A percentile compares a stretch with the other conserved stretches of the same genome.
Conservation (phyloP, 495 filamentous ascomycete genomes). For the Hypoxylon lenormandii region DNA sequence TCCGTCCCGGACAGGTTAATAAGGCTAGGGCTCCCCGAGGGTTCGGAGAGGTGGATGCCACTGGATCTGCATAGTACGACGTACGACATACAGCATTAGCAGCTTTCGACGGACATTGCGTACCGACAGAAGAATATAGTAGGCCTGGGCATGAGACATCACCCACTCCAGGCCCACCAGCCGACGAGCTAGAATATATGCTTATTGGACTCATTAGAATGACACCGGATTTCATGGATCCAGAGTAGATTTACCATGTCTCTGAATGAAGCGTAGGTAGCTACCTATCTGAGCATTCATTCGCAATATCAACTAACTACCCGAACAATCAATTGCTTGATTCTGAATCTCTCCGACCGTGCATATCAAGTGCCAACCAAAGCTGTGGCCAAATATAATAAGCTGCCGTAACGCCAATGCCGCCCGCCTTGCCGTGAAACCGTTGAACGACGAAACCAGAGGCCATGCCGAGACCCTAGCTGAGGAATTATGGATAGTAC, state of each 20-base stretch:
- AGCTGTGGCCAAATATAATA: constrained; percentile 3
- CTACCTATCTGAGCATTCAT: too few relatives aligned
- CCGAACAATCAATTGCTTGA: constrained; percentile 2
- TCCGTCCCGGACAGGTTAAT: constrained; percentile 3
- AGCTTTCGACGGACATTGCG: too few relatives aligned
- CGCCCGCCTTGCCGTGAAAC: constrained; percentile 30
- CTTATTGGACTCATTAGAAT: too few relatives aligned
- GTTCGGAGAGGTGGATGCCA: constrained; percentile 11
- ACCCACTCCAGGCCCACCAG: too few relatives aligned
- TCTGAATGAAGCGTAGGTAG: too few relatives aligned
- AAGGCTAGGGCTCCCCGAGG: constrained; percentile 8
- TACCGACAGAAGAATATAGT: too few relatives aligned
- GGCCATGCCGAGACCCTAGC: constrained; percentile 19
- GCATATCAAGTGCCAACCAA: constrained; percentile 10
- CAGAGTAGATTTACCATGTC: too few relatives aligned
- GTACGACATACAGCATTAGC: too few relatives aligned
- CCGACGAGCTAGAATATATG: too few relatives aligned
- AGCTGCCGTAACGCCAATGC: constrained; percentile 40
- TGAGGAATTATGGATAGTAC: not conserved
- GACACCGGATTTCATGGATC: too few relatives aligned
- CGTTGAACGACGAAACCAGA: constrained; percentile 27
- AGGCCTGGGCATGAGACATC: too few relatives aligned
- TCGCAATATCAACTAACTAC: too few relatives aligned
- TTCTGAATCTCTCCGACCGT: not conserved
- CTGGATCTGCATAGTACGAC: not conserved